phyloP scores from a whole-genome alignment of 805 yeast genomes.

The Torulaspora gathmanii region DNA sequence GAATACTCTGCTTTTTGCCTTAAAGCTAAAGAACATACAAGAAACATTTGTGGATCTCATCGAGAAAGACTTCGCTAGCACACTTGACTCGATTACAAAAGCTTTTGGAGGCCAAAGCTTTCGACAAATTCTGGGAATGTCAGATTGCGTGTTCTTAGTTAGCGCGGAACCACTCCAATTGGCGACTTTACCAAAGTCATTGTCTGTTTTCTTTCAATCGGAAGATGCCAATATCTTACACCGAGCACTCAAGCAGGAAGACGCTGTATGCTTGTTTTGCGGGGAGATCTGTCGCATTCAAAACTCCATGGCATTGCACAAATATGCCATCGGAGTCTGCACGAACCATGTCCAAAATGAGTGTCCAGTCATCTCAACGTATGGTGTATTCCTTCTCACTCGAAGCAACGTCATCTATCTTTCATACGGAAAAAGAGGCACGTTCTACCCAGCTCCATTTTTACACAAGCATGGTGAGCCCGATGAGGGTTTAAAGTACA shows the following conservation, averaged over 20 bases:
- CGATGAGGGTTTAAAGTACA: conserved; percentile 66
- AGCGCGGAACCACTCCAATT: conserved; percentile 53
- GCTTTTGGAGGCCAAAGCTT: neutral
- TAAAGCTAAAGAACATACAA: conserved; percentile 2
- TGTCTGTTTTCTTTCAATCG: conserved; percentile 52
- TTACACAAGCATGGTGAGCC: conserved; percentile 82
- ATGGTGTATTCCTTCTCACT: conserved; percentile 28
- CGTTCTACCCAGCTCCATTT: conserved; percentile 80
- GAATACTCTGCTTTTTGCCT: conserved; percentile 2
- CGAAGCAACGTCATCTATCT: conserved; percentile 37
- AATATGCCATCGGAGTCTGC: conserved; percentile 67
- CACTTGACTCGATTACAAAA: neutral
- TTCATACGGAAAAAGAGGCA: conserved; percentile 66
- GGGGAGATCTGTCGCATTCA: conserved; percentile 68
- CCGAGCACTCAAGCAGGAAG: conserved; percentile 48
- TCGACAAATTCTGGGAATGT: neutral
- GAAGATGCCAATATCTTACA: conserved; percentile 39
- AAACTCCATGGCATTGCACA: conserved; percentile 43
- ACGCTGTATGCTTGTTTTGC: conserved; percentile 84
- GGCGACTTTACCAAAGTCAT: conserved; percentile 57
- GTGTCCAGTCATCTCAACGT: conserved; percentile 38
- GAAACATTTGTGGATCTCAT: conserved; percentile 2
- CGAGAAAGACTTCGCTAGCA: conserved; percentile 2
- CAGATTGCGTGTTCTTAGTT: conserved; percentile 1
- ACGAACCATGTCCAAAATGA: conserved; percentile 61